A percentile compares a stretch with the other conserved stretches of the same genome.
These are phyloP conservation scores for Malus hybrid DNA, from an alignment of 331 rosid species.

Conservation along the genomic window DNA sequence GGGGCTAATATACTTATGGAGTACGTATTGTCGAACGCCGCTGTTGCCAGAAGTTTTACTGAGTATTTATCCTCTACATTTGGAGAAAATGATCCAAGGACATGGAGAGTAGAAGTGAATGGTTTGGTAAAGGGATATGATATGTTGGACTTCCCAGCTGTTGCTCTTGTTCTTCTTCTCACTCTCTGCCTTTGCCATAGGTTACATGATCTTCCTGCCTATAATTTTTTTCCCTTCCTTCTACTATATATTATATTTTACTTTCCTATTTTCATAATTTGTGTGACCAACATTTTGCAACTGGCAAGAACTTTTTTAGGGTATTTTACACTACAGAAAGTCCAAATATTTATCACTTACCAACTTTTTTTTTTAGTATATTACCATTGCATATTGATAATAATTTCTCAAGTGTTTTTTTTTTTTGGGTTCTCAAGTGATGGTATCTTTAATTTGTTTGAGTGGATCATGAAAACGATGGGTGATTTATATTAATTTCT, in stretches of 20 bases:
- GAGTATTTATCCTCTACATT: conserved; percentile 57
- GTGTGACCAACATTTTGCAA: neutral
- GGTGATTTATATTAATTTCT: neutral
- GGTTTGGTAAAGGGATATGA: conserved; percentile 56
- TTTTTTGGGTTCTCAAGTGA: neutral
- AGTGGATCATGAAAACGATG: conserved; percentile 44
- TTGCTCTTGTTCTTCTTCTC: conserved; percentile 74
- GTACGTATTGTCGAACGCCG: conserved; percentile 96
- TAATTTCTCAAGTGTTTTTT: neutral
- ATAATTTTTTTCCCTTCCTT: neutral
- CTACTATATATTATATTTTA: neutral
- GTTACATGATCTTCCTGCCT: conserved; percentile 19
- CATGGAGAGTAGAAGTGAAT: conserved; percentile 75
- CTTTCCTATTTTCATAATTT: neutral
- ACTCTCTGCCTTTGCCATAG: conserved; percentile 85
- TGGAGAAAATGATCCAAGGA: conserved; percentile 49
- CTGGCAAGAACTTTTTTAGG: neutral
- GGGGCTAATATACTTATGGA: conserved; percentile 93
- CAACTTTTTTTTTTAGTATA: neutral
- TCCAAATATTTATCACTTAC: neutral
- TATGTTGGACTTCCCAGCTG: conserved; percentile 88
- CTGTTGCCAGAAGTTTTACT: conserved; percentile 79
- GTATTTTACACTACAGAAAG: neutral
- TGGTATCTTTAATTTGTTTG: neutral
- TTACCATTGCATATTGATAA: neutral